phyloP scores from a whole-genome alignment of 1,284 basidiomycete genomes.

The Trametes polyzona region DNA sequence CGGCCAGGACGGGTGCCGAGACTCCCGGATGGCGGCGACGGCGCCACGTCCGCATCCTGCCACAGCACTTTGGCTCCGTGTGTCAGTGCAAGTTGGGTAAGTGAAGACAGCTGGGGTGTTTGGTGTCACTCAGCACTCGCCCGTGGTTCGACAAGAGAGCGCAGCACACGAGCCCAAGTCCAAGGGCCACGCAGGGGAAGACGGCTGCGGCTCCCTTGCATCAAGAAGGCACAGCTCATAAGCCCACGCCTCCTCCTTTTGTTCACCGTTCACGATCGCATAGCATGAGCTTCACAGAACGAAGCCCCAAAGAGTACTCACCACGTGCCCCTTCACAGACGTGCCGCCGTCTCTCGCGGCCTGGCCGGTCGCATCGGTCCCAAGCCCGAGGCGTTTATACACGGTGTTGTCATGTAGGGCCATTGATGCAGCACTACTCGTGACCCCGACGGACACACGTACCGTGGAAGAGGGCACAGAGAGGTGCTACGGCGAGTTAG shows the following conservation, averaged over 20 bases:
- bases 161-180: not conserved
- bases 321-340: slow-evolving; percentile 3
- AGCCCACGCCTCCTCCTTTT: slow-evolving; percentile 4
- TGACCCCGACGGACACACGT: not conserved
- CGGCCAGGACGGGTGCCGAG: slow-evolving; percentile 17
- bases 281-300: not conserved
- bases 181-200: not conserved
- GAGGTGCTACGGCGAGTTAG: slow-evolving; percentile 6
- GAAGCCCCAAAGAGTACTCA: slow-evolving; percentile 4
- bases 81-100: not conserved
- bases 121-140: not conserved
- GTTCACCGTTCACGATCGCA: slow-evolving; percentile 2
- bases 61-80: not conserved
- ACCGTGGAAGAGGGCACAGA: not conserved
- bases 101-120: not conserved
- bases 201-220: not conserved
- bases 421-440: not conserved
- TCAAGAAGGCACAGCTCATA: not conserved
- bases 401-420: not conserved
- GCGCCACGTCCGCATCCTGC: not conserved
- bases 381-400: not conserved
- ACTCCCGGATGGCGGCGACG: slow-evolving; percentile 7
- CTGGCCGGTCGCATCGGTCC: not conserved
- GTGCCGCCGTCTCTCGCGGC: not conserved
- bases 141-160: not conserved